A percentile compares a stretch with the other conserved stretches of the same genome.
These are phyloP conservation scores for Euclidium syriacum DNA, from an alignment of 345 rosid genomes.

Conservation along the genomic window DNA sequence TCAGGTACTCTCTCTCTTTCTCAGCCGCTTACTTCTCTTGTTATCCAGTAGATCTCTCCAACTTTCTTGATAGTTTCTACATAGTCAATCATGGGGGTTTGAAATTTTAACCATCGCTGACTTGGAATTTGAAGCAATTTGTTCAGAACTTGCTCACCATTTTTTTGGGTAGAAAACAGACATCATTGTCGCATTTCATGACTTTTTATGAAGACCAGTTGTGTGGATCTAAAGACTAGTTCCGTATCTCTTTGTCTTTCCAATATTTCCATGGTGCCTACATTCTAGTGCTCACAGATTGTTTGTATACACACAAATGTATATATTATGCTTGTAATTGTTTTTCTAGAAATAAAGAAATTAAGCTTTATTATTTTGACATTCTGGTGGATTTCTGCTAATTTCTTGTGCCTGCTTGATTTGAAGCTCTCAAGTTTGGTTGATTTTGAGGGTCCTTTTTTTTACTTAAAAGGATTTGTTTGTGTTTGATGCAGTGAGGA, in stretches of 20 bases:
- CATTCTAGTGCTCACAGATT: neutral
- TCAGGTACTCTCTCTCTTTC: slow-evolving; percentile 24
- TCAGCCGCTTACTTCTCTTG: neutral
- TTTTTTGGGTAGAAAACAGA: neutral
- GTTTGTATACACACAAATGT: neutral
- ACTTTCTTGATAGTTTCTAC: slow-evolving; percentile 1
- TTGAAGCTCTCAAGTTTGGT: slow-evolving; percentile 7
- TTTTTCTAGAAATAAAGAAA: neutral
- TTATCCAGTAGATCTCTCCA: slow-evolving; percentile 7
- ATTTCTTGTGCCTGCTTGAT: neutral
- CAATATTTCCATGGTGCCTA: neutral
- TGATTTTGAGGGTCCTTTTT: neutral
- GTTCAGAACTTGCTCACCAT: neutral
- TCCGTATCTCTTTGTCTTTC: slow-evolving; percentile 5
- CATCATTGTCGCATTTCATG: neutral
- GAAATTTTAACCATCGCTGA: neutral
- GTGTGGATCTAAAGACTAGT: slow-evolving; percentile 23
- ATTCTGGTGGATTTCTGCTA: neutral
- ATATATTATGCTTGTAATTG: neutral
- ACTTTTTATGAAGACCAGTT: slow-evolving; percentile 2
- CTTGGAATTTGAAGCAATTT: slow-evolving; percentile 2
- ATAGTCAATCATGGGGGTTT: neutral
- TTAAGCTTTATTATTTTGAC: neutral
- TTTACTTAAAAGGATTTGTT: neutral
- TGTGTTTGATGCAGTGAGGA: slow-evolving; percentile 29